Evolutionary conservation across 148 eudicot species (phyloP).

Genomic region (Camellia granthamiana): DNA sequence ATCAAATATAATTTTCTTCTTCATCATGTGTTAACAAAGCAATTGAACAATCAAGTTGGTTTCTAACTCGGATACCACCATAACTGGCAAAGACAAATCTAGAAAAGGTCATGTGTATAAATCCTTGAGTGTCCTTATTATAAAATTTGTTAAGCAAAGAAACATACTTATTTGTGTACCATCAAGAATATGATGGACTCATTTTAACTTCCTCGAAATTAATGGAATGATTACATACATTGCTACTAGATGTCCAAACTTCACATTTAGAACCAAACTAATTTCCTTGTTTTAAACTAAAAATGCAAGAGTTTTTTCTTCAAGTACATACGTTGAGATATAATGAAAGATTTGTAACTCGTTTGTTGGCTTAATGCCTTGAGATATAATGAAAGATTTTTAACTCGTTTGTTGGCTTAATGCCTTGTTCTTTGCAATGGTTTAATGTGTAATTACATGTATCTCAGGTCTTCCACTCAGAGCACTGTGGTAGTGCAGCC

Average conservation of each 20-base stretch:
- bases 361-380: background rate
- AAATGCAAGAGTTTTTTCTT: background rate
- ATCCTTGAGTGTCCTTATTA: background rate
- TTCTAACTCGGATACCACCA: background rate
- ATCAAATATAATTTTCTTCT: background rate
- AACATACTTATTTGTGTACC: background rate
- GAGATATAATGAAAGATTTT: background rate
- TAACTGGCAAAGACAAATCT: too few species aligned
- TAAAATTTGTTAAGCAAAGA: background rate
- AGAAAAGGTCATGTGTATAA: background rate
- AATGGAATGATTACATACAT: too few species aligned
- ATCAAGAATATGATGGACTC: background rate
- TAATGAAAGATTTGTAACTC: too few species aligned
- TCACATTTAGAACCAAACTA: background rate
- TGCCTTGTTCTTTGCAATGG: background rate
- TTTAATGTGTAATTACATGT: background rate
- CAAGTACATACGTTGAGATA: background rate
- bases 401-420: background rate
- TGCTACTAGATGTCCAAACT: background rate
- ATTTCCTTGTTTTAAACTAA: background rate
- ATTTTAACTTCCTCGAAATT: background rate
- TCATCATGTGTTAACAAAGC: background rate
- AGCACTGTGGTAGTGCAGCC: slow-evolving; percentile 23
- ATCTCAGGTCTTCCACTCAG: slow-evolving; percentile 16
- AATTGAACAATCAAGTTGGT: background rate